Conservation (phyloP, 1,284 basidiomycete species). For the Cystobasidium pallidum region DNA sequence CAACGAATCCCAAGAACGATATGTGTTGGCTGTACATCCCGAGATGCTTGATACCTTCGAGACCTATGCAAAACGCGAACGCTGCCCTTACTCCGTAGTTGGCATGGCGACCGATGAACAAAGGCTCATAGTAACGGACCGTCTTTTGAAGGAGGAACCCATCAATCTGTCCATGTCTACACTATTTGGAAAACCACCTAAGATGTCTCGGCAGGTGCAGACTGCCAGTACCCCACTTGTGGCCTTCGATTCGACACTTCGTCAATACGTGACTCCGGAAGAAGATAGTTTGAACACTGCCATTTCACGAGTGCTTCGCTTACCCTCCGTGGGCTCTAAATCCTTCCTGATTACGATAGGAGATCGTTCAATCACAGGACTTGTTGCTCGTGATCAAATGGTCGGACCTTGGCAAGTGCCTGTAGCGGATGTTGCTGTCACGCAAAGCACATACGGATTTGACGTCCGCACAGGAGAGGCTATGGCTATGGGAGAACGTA, state of each 20-base stretch:
- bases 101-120: conserved; percentile 81
- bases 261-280: conserved; percentile 61
- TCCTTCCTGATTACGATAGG: conserved; percentile 98
- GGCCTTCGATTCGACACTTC: conserved; percentile 74
- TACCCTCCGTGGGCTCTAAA: conserved; percentile 93
- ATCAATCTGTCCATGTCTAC: conserved; percentile 92
- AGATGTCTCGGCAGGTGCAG: conserved; percentile 78
- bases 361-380: conserved; percentile 89
- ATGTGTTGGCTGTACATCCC: conserved; percentile 83
- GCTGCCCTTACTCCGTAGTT: conserved; percentile 90
- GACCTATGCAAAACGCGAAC: conserved; percentile 78
- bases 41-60: conserved; percentile 66
- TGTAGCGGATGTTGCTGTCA: conserved; percentile 95
- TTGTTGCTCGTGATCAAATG: conserved; percentile 97
- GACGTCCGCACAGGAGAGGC: conserved; percentile 80
- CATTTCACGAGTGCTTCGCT: conserved; percentile 77
- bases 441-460: conserved; percentile 91
- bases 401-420: conserved; percentile 98
- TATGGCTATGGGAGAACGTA: conserved; percentile 97
- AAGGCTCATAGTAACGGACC: conserved; percentile 85
- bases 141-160: conserved; percentile 75
- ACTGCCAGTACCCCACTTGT: conserved; percentile 63
- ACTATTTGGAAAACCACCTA: conserved; percentile 94
- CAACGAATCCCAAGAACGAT: conserved; percentile 98
- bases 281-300: conserved; percentile 59